Evolutionary conservation across 768 basidiomycete species (phyloP), one percentile per base, ranked within the genome.

Genomic region (Cyclocybe aegerita): DNA sequence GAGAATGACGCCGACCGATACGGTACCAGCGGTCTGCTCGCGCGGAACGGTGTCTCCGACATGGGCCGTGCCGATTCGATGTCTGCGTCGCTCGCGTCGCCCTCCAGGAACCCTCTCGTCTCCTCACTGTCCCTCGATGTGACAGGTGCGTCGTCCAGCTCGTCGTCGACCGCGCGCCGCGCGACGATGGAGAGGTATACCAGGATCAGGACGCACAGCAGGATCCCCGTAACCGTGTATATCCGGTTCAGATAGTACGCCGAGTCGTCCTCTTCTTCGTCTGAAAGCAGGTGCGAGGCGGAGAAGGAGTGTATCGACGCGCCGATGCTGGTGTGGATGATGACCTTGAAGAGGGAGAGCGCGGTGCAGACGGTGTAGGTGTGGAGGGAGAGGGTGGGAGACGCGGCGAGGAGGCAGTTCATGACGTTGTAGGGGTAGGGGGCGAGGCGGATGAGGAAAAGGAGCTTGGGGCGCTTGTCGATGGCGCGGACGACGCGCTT

Each of bases 371-470:
- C 63, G 36, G 83, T 81, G 73, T 93, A 93, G 17, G 89, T 91
- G 55, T 77, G 76, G 55, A 94, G 75, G 4, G 85, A 86, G 58
- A 95, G 82, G 5, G 86, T 83, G 31, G 86, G 85, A n/a, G 89
- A 84, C 2, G 91, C 90, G 7, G 94, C 93, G 42, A 97, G 80
- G 42, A 97, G 83, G 62, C 88, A 90, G 73, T 96, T 97, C 85
- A 96, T 91, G 61, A 96, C 89, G 71, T 96, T 96, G 74, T 89
- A 92, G 0, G 88, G 90, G 64, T 93, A 92, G 3, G 91, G 91
- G n/a, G 90, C 93, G 48, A 94, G 77, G 43, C 94, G 88, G 59
- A 97, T 90, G 53, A 96, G 82, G 73, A 96, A 93, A 14, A 97
- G 82, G 4, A 97, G 78, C 61, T 85, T 85, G 0, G 93, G 93